A percentile compares a stretch with the other conserved stretches of the same genome.
phyloP scores from a whole-genome alignment of 2,329 filamentous ascomycete species.

The Colletotrichum musae region DNA sequence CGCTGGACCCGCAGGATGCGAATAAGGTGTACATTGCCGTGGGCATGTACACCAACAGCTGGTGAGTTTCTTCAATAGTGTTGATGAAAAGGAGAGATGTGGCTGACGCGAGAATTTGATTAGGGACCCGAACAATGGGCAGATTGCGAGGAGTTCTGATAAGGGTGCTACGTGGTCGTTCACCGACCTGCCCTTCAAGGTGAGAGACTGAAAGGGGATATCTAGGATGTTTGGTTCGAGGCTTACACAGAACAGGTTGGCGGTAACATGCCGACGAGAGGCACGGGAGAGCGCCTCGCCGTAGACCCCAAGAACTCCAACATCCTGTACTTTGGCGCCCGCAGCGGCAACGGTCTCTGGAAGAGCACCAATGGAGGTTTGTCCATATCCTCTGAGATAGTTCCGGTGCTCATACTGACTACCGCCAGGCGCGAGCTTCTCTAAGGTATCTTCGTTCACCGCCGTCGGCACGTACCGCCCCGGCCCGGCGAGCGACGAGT shows the following conservation, averaged over 20 bases:
- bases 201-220: accelerated
- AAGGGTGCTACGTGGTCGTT: conserved; percentile 66
- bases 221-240: too few species aligned
- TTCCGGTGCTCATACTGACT: conserved; percentile 51
- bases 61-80: conserved; percentile 50
- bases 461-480: conserved; percentile 65
- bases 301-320: conserved; percentile 71
- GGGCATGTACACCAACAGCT: conserved; percentile 71
- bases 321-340: conserved; percentile 71
- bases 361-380: conserved; percentile 69
- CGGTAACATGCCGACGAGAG: conserved; percentile 74
- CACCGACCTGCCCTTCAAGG: conserved; percentile 68
- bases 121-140: conserved; percentile 67
- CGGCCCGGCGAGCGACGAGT: conserved; percentile 59
- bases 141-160: conserved; percentile 70
- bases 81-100: background rate
- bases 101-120: background rate
- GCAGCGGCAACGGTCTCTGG: conserved; percentile 72
- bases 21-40: conserved; percentile 68
- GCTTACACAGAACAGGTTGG: conserved; percentile 54
- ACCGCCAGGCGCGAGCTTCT: conserved; percentile 63
- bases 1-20: conserved; percentile 67
- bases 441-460: conserved; percentile 68
- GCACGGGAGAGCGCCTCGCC: conserved; percentile 71
- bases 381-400: conserved; percentile 62